Evolutionary conservation across 2,329 filamentous ascomycete genomes (phyloP).

Genomic region (Ophiostoma quercus): DNA sequence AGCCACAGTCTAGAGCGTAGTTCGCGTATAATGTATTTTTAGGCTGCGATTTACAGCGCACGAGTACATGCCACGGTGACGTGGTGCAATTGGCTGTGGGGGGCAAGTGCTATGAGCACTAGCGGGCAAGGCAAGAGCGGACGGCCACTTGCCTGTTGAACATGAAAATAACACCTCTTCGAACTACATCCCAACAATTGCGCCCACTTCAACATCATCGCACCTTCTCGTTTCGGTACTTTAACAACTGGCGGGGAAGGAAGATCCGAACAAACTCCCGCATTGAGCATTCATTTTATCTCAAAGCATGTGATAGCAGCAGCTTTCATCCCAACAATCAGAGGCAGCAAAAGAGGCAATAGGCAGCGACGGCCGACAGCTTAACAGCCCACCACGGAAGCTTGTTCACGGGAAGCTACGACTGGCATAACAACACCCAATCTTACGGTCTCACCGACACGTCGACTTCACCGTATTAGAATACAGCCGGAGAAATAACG

Average conservation of each 20-base stretch:
- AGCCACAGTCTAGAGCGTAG: slow-evolving; percentile 3
- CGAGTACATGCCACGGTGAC: slow-evolving; percentile 11
- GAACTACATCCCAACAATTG: slow-evolving; percentile 9
- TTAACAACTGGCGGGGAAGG: neutral
- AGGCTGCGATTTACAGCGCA: slow-evolving; percentile 7
- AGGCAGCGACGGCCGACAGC: neutral
- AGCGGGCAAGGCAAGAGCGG: slow-evolving; percentile 17
- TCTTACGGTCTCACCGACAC: neutral
- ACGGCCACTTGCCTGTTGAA: slow-evolving; percentile 1
- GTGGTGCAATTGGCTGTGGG: slow-evolving; percentile 16
- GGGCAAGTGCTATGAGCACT: slow-evolving; percentile 9
- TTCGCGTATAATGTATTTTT: neutral
- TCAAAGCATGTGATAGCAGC: neutral
- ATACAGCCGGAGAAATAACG: neutral
- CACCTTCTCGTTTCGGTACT: neutral
- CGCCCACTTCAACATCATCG: slow-evolving; percentile 11
- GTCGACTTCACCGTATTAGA: neutral
- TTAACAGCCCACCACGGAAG: neutral
- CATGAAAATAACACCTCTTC: slow-evolving; percentile 24
- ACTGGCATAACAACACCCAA: neutral
- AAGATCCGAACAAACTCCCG: neutral
- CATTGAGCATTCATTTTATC: neutral
- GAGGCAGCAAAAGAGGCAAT: neutral
- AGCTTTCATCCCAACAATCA: neutral
- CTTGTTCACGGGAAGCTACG: neutral